phyloP scores from a whole-genome alignment of 148 eudicot genomes.

The Hydrangea macrophylla region DNA sequence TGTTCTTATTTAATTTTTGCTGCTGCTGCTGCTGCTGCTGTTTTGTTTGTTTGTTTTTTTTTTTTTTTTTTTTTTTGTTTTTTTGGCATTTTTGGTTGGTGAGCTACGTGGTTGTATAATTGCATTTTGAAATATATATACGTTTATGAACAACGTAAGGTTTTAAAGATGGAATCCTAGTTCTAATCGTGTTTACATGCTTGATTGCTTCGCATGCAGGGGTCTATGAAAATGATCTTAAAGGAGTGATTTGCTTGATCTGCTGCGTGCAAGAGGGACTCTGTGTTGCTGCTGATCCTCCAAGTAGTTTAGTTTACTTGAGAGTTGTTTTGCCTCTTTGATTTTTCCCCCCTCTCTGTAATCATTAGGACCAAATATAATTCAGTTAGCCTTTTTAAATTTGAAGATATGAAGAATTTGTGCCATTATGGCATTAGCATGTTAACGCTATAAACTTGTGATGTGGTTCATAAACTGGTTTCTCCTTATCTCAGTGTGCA shows the following conservation, averaged over 20 bases:
- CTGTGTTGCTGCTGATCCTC: conserved; percentile 4
- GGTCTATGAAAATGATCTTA: conserved; percentile 8
- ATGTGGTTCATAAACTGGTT: too few species aligned
- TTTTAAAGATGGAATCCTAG: background rate
- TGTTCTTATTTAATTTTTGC: too few species aligned
- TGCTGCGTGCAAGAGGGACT: background rate
- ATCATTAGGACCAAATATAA: background rate
- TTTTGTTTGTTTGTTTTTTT: background rate
- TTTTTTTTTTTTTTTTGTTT: background rate
- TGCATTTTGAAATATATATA: background rate
- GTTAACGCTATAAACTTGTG: background rate
- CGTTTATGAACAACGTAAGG: too few species aligned
- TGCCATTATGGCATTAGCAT: background rate
- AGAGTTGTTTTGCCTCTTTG: background rate
- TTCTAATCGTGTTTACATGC: background rate
- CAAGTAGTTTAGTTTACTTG: background rate
- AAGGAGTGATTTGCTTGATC: background rate
- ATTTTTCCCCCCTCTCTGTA: background rate
- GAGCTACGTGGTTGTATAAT: background rate
- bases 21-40: background rate
- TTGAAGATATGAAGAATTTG: background rate
- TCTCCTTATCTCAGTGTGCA: too few species aligned
- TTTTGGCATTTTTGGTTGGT: background rate
- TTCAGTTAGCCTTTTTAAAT: background rate
- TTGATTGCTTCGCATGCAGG: conserved; percentile 10